Evolutionary conservation across 1,284 basidiomycete genomes (phyloP).

Genomic region (Moesziomyces parantarcticus): DNA sequence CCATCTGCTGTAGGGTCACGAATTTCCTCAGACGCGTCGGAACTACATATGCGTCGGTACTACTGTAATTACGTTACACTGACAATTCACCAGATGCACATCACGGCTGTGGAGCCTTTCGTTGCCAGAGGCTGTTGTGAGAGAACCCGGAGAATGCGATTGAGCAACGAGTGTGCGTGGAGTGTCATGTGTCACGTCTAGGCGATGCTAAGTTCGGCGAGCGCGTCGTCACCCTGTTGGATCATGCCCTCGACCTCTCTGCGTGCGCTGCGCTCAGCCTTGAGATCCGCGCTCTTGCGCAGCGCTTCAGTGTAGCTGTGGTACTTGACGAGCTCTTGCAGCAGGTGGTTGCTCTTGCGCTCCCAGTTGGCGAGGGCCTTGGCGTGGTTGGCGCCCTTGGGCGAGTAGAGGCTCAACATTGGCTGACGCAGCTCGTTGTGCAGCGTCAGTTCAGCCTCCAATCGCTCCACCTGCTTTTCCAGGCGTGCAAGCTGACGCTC

Average conservation of each 20-base stretch:
- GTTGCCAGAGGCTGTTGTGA: no score
- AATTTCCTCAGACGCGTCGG: no score
- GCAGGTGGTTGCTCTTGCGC: conserved; percentile 84
- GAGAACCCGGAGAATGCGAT: no score
- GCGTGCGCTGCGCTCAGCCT: conserved; percentile 40
- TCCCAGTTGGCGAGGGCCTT: conserved; percentile 92
- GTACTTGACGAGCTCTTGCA: conserved; percentile 94
- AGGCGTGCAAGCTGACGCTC: conserved; percentile 75
- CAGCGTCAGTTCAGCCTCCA: conserved; percentile 81
- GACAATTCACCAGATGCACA: no score
- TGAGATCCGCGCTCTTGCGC: conserved; percentile 24
- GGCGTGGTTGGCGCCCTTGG: conserved; percentile 77
- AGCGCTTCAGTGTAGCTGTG: conserved; percentile 93
- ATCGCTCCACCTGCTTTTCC: conserved; percentile 63
- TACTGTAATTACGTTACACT: no score
- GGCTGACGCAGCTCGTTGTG: conserved; percentile 86
- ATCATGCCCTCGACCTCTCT: conserved; percentile 51
- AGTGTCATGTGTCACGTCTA: not conserved
- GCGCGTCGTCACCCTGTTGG: conserved; percentile 24
- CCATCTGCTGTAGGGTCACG: no score
- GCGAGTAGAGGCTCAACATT: conserved; percentile 82
- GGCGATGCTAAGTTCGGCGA: conserved; percentile 15
- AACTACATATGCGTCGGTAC: no score
- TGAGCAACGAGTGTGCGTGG: no score
- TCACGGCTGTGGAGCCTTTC: no score